These are phyloP conservation scores for Aspergillus pseudoglaucus DNA, from an alignment of 2,329 filamentous ascomycete genomes.

Conservation along the genomic window DNA sequence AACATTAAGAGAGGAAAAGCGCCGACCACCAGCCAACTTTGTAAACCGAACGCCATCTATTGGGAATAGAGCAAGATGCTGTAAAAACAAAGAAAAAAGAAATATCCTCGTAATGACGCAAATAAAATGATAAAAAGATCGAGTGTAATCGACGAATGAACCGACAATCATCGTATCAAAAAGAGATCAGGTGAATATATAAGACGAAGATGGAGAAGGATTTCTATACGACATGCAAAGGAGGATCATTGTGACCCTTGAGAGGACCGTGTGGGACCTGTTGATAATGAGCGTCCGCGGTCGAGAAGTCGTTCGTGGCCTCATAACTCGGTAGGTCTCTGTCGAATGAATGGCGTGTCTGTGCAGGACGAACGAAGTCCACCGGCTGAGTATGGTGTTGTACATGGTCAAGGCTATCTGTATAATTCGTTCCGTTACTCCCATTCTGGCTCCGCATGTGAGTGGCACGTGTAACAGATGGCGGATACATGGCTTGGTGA, in stretches of 20 bases:
- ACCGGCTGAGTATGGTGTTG: conserved; percentile 52
- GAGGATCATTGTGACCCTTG: conserved; percentile 26
- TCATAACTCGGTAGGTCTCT: conserved; percentile 77
- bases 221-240: conserved; percentile 24
- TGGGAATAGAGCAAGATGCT: conserved; percentile 28
- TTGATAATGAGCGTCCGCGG: conserved; percentile 21
- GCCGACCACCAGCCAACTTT: conserved; percentile 26
- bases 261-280: conserved; percentile 29
- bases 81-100: conserved; percentile 18
- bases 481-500: conserved; percentile 84
- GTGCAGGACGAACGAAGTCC: conserved; percentile 61
- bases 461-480: conserved; percentile 71
- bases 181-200: conserved; percentile 21
- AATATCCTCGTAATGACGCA: conserved; percentile 11
- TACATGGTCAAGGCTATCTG: conserved; percentile 45
- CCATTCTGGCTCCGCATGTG: conserved; percentile 79
- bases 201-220: conserved; percentile 12
- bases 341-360: conserved; percentile 81
- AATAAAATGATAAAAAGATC: conserved; percentile 25
- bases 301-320: conserved; percentile 75
- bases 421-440: conserved; percentile 91
- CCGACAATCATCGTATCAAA: conserved; percentile 20
- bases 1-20: conserved; percentile 15
- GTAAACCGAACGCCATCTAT: conserved; percentile 37
- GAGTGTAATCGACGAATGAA: conserved; percentile 12